Conservation (phyloP, 768 basidiomycete species). For the Pleurotus platypus region DNA sequence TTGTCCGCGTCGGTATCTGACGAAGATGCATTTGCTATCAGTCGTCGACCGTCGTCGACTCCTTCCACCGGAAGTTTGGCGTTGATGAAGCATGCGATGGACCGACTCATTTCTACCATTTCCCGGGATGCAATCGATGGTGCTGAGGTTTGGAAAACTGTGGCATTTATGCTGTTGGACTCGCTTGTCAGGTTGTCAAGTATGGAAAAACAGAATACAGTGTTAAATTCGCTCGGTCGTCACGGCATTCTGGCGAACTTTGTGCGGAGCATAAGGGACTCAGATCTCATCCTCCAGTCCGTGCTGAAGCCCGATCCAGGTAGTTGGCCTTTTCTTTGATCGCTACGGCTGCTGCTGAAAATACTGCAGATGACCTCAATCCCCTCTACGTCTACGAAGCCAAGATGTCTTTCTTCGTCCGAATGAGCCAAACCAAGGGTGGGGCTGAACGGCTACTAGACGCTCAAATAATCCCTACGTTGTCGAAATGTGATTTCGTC, state of each 20-base stretch:
- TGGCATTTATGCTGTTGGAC: slow-evolving; percentile 89
- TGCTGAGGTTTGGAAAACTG: slow-evolving; percentile 94
- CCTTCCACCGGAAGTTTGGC: slow-evolving; percentile 48
- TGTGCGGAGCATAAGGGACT: slow-evolving; percentile 79
- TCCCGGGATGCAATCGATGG: slow-evolving; percentile 94
- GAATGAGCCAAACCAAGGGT: slow-evolving; percentile 75
- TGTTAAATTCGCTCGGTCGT: slow-evolving; percentile 56
- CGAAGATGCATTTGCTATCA: slow-evolving; percentile 32
- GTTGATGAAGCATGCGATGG: slow-evolving; percentile 64
- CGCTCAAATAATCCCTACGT: slow-evolving; percentile 64
- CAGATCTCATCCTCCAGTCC: slow-evolving; percentile 67
- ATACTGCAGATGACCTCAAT: slow-evolving; percentile 74
- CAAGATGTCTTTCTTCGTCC: slow-evolving; percentile 85
- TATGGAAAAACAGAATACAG: slow-evolving; percentile 61
- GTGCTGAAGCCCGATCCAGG: slow-evolving; percentile 90
- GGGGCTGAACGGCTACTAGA: slow-evolving; percentile 87
- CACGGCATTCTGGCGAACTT: slow-evolving; percentile 82
- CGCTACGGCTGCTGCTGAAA: neutral
- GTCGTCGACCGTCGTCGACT: slow-evolving; percentile 15
- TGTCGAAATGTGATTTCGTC: slow-evolving; percentile 85
- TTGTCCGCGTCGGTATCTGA: slow-evolving; percentile 1
- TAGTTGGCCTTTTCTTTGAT: slow-evolving; percentile 23
- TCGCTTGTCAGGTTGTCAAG: slow-evolving; percentile 72
- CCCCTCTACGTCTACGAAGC: slow-evolving; percentile 92
- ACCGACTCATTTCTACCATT: slow-evolving; percentile 67